These are phyloP conservation scores for Colletotrichum tropicicola DNA, from an alignment of 2,329 filamentous ascomycete species.

Conservation along the genomic window DNA sequence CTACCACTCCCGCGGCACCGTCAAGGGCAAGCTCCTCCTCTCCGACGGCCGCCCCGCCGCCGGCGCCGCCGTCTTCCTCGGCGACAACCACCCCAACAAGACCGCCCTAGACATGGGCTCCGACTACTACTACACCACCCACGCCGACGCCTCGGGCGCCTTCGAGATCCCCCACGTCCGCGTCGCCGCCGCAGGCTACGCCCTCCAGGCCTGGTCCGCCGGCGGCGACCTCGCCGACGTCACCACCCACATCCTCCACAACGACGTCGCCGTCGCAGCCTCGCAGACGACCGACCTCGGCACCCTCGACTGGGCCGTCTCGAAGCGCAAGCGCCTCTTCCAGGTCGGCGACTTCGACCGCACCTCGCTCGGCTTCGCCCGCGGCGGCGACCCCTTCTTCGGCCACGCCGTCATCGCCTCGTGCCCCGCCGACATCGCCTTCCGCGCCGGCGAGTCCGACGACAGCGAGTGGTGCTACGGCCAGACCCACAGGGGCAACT, in stretches of 20 bases:
- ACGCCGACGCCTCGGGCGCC: conserved; percentile 50
- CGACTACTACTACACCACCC: conserved; percentile 58
- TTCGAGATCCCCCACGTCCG: conserved; percentile 56
- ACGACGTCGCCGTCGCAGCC: conserved; percentile 47
- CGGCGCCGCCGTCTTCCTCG: conserved; percentile 45
- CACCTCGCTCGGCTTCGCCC: conserved; percentile 24
- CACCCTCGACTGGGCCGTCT: conserved; percentile 49
- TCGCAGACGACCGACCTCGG: conserved; percentile 46
- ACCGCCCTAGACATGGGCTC: conserved; percentile 57
- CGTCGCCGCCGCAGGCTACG: conserved; percentile 51
- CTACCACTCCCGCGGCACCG: conserved; percentile 58
- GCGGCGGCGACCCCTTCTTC: conserved; percentile 40
- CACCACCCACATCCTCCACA: conserved; percentile 51
- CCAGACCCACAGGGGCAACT: conserved; percentile 48
- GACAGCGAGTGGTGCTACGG: conserved; percentile 59
- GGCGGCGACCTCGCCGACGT: conserved; percentile 54
- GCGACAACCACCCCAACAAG: conserved; percentile 46
- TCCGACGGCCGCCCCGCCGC: conserved; percentile 57
- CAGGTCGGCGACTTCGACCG: conserved; percentile 39
- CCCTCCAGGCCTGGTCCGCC: conserved; percentile 59
- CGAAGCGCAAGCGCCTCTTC: conserved; percentile 51
- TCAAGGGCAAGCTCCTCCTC: conserved; percentile 53
- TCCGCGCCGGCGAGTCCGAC: conserved; percentile 47
- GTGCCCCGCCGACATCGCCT: conserved; percentile 55
- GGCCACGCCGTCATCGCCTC: conserved; percentile 53